Conservation (phyloP, 805 yeast genomes). For the Candida gorgasii region DNA sequence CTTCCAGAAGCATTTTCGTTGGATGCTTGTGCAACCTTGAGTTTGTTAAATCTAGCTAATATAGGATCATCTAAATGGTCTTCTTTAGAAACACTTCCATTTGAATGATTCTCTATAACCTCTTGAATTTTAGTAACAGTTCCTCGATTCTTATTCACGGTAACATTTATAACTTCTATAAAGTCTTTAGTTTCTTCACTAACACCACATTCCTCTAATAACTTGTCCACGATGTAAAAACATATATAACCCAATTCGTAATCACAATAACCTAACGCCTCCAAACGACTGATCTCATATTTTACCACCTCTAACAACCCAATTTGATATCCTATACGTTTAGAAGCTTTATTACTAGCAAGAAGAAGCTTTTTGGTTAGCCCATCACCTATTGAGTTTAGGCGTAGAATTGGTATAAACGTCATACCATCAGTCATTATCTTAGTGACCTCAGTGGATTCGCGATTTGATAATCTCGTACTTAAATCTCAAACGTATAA, state of each 20-base stretch:
- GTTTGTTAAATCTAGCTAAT: slow-evolving; percentile 25
- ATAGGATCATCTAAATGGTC: slow-evolving; percentile 21
- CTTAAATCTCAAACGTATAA: too few relatives aligned
- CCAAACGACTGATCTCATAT: slow-evolving; percentile 30
- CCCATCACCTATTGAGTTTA: slow-evolving; percentile 5
- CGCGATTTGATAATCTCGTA: too few relatives aligned
- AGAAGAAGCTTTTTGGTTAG: slow-evolving; percentile 13
- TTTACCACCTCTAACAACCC: slow-evolving; percentile 36
- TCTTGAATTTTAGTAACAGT: not conserved
- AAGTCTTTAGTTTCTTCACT: slow-evolving; percentile 20
- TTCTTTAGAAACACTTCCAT: not conserved
- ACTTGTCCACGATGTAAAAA: slow-evolving; percentile 17
- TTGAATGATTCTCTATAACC: not conserved
- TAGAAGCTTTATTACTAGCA: slow-evolving; percentile 15
- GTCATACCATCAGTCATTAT: slow-evolving; percentile 9
- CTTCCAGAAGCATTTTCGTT: not conserved
- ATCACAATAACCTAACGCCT: slow-evolving; percentile 36
- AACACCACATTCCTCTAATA: slow-evolving; percentile 9
- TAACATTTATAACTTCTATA: slow-evolving; percentile 16
- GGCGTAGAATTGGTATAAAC: slow-evolving; percentile 5
- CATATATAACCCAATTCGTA: slow-evolving; percentile 36
- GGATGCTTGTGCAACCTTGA: too few relatives aligned
- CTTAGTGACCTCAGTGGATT: slow-evolving; percentile 2
- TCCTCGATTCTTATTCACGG: slow-evolving; percentile 18
- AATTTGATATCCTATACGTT: slow-evolving; percentile 28